Evolutionary conservation across 2,329 filamentous ascomycete species (phyloP), one percentile per base, ranked within the genome.

Genomic region (Phyllosticta citribraziliensis): DNA sequence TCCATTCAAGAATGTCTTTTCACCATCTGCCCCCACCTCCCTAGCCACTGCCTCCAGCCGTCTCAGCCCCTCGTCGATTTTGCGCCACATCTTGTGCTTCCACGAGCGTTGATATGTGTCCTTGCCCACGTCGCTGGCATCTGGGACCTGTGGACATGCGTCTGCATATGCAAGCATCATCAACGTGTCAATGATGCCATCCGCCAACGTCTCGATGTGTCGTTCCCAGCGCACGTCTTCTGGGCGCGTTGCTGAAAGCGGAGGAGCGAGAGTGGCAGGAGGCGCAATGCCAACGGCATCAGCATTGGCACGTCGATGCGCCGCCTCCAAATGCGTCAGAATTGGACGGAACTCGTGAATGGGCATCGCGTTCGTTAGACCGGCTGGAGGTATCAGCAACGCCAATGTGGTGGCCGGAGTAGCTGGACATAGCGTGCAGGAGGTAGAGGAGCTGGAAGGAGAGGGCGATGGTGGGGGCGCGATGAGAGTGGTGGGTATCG

Each of bases 401-500:
- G 40, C 40, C 40, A 47, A 47, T 17, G 40, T 47, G 17, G 40
- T 47, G 6, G 40, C 12, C 5, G 40, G 40, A 47, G 40, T 1
- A n/a, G 40, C 14, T n/a, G 40, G 40, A n/a, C 40, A 47, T 17
- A n/a, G n/a, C 14, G 40, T n/a, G 40, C 17, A n/a, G 2, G 40
- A n/a, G 8, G 40, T 47, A 8, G 40, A 47, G 14, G 14, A 47
- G 17, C 14, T 47, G 14, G 40, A 47, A n/a, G 40, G 40, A 47
- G 40, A 47, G 5, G 40, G 40, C 40, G 40, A 47, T 19, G 30
- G 33, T 25, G 24, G 22, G 24, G 22, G 24, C 11, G 71, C 66
- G 57, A 77, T 66, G 6, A 76, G 64, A 2, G 76, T 70, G 0
- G 74, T 73, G 75, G 75, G 50, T 76, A 76, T 69, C 75, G 70